phyloP scores from a whole-genome alignment of 2,329 filamentous ascomycete species.

The Thermothelomyces thermophilus region DNA sequence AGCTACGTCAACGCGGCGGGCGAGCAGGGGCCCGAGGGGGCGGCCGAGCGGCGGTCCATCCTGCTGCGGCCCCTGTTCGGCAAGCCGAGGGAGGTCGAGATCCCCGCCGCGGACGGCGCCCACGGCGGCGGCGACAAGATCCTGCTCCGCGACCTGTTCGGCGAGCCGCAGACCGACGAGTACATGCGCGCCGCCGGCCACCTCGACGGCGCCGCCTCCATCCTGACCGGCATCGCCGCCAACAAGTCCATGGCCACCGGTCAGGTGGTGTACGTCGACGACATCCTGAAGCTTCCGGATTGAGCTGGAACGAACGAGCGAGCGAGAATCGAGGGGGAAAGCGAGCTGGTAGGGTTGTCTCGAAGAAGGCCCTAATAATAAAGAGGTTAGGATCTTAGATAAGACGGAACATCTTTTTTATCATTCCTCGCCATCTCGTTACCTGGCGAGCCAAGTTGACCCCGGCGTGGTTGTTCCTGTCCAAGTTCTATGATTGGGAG shows the following conservation, averaged over 20 bases:
- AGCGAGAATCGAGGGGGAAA: too few relatives aligned
- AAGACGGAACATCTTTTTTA: too few relatives aligned
- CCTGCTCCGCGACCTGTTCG: conserved; percentile 52
- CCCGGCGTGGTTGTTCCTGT: too few relatives aligned
- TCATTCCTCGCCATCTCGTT: too few relatives aligned
- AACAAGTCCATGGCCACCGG: conserved; percentile 53
- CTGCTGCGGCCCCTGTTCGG: conserved; percentile 48
- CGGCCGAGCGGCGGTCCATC: conserved; percentile 43
- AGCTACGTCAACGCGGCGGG: conserved; percentile 56
- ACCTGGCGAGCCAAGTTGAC: too few relatives aligned
- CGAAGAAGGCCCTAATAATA: too few relatives aligned
- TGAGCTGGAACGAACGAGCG: background rate
- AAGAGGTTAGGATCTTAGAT: too few relatives aligned
- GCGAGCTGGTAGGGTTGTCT: too few relatives aligned
- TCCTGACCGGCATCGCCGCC: conserved; percentile 53
- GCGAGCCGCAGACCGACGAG: conserved; percentile 44
- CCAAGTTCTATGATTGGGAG: too few relatives aligned
- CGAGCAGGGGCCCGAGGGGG: conserved; percentile 49
- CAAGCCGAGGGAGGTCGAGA: conserved; percentile 49
- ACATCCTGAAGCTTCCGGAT: conserved; percentile 35
- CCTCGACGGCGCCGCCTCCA: conserved; percentile 52
- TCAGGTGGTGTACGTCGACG: conserved; percentile 49
- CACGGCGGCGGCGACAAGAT: conserved; percentile 56
- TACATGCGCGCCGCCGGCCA: conserved; percentile 51
- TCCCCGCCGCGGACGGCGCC: conserved; percentile 45